Base-by-base conservation (phyloP, 2,329 filamentous ascomycete genomes). In the Scytalidium lignicola region DNA sequence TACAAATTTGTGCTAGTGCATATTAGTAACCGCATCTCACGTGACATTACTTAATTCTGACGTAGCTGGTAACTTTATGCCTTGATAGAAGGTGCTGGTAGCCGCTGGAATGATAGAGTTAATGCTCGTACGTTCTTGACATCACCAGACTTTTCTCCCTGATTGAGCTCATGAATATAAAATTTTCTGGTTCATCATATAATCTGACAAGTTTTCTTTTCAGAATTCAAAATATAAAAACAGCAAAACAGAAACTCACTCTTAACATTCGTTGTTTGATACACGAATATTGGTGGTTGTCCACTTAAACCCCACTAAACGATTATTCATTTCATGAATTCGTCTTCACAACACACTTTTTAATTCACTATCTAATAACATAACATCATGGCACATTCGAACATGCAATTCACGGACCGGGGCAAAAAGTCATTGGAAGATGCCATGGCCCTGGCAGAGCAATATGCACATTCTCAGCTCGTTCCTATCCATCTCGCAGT, bases 401-500 rank as follows among this genome's bases (percentile, higher is more conserved):
- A 84, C 62, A 89, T 91, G 84, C 86, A 95, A 67, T 96, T 96
- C 67, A 99, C 93, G 58, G 92, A 97, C 71, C 78, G 88, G 71
- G 93, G 89, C 58, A 88, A 91, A 66, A 89, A 92, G 74, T 88
- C 92, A 62, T 78, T 99, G 65, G 82, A 88, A 62, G 90, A 96
- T 68, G 88, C 91, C 68, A 91, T 93, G 76, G 76, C 80, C 52
- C 78, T 97, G 61, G 90, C 92, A 58, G 84, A 90, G 69, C 86
- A 93, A 73, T 95, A 97, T 67, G 82, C 83, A 37, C 93, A 99
- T 73, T 85, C 90, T 39, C 92, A 99, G 69, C 82, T 97, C 53
- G 78, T 91, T 48, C 93, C 93, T 15, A 71, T 97, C 52, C 93
- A 99, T 68, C 80, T 99, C 47, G 91, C 91, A 41, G 86, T 91